Percentiles rank a stretch among this genome's conserved stretches.
Conservation (phyloP, 768 basidiomycete species). For the Vararia minispora region DNA sequence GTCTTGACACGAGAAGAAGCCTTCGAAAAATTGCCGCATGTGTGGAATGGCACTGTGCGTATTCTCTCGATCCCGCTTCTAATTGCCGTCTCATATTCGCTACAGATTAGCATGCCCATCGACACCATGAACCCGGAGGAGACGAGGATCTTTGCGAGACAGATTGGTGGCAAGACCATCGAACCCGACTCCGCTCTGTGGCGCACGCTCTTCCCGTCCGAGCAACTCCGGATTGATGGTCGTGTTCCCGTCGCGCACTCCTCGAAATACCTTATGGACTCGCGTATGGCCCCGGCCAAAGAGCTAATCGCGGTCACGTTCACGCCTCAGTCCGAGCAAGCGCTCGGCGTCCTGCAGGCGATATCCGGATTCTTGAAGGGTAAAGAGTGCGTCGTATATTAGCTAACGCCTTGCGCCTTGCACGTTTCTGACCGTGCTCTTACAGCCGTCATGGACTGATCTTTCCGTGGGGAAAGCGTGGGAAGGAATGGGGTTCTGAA, state of each 20-base stretch:
- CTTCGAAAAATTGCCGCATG: conserved; percentile 45
- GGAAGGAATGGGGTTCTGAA: conserved; percentile 73
- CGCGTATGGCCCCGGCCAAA: conserved; percentile 62
- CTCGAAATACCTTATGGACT: conserved; percentile 67
- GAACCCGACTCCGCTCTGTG: conserved; percentile 51
- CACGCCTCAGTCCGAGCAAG: conserved; percentile 34
- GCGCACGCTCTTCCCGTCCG: conserved; percentile 65
- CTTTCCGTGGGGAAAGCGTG: conserved; percentile 74
- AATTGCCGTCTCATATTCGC: conserved; percentile 1
- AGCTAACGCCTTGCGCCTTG: conserved; percentile 1
- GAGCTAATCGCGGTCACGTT: conserved; percentile 76
- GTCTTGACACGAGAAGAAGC: no score
- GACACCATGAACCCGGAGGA: conserved; percentile 62
- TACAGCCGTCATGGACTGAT: conserved; percentile 75
- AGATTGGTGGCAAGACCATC: conserved; percentile 65
- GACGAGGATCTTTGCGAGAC: conserved; percentile 57
- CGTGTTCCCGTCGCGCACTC: conserved; percentile 73
- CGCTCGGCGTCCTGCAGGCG: conserved; percentile 43
- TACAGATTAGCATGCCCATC: conserved; percentile 68
- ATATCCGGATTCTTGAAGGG: conserved; percentile 57
- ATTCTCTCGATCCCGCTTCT: background rate
- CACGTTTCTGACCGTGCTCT: conserved; percentile 7
- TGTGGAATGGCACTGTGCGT: conserved; percentile 71
- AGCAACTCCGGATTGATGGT: conserved; percentile 67
- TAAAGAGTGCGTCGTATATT: conserved; percentile 48